Evolutionary conservation across 2,329 filamentous ascomycete genomes (phyloP).

Genomic region (Thielaviopsis punctulata): DNA sequence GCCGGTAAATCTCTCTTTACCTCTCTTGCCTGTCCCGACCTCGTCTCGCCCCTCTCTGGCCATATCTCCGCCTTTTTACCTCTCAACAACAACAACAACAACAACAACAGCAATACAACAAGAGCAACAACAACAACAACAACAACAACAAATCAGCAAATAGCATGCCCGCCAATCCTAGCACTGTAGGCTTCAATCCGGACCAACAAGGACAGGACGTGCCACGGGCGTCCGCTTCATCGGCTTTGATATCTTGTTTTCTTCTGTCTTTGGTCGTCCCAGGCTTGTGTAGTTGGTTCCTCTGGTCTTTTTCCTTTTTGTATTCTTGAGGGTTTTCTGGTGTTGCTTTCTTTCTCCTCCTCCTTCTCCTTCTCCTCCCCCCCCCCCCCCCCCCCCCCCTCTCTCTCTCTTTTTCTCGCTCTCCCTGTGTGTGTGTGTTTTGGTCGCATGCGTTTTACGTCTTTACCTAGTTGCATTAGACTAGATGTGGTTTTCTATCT

Average conservation of each 20-base stretch:
- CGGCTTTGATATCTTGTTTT: neutral
- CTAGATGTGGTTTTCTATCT: slow-evolving; percentile 6
- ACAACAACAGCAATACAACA: too few relatives aligned
- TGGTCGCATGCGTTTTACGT: slow-evolving; percentile 2
- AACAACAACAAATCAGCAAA: neutral
- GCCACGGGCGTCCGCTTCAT: neutral
- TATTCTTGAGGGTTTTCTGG: neutral
- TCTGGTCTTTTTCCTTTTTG: neutral
- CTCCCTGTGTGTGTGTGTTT: neutral
- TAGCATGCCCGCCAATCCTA: neutral
- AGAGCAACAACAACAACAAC: neutral
- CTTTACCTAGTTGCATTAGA: slow-evolving; percentile 10
- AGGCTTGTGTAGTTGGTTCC: neutral
- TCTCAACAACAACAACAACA: neutral
- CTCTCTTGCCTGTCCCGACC: neutral
- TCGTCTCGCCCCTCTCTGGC: neutral
- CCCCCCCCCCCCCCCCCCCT: too few relatives aligned
- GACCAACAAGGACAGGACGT: neutral
- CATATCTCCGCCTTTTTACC: neutral
- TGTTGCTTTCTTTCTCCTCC: neutral
- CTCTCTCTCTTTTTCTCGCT: too few relatives aligned
- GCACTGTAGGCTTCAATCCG: neutral
- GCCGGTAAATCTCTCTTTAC: slow-evolving; percentile 47
- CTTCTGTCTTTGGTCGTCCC: neutral
- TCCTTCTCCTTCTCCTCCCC: too few relatives aligned